phyloP scores from a whole-genome alignment of 306 rosid genomes.

The Sophora flavescens region DNA sequence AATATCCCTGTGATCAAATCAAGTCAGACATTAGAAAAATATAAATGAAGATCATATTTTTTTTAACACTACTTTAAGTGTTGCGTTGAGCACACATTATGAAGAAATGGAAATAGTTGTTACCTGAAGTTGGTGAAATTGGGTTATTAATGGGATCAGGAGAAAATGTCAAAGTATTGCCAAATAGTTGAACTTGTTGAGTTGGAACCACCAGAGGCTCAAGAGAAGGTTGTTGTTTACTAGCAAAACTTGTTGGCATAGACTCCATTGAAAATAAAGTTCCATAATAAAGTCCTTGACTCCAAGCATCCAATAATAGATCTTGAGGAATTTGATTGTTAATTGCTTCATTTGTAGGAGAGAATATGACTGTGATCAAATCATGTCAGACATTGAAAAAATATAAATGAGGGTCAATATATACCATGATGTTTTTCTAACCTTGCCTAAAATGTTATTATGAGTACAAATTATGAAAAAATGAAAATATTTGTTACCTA shows the following conservation, averaged over 20 bases:
- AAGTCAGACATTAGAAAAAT: neutral
- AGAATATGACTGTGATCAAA: no score
- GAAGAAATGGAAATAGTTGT: neutral
- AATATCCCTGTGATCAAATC: neutral
- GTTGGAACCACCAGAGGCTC: neutral
- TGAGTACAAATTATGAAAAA: neutral
- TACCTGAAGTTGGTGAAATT: slow-evolving; percentile 34
- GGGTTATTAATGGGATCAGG: neutral
- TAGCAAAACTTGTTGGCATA: no score
- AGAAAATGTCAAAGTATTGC: no score
- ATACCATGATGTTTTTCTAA: neutral
- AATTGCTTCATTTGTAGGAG: neutral
- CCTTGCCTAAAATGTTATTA: neutral
- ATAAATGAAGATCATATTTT: neutral
- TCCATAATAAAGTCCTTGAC: slow-evolving; percentile 7
- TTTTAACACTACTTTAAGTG: neutral
- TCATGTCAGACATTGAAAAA: neutral
- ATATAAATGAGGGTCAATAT: neutral
- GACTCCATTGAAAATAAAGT: neutral
- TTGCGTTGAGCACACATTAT: neutral
- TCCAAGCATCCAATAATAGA: slow-evolving; percentile 6
- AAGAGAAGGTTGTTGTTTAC: neutral
- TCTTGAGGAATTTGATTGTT: slow-evolving; percentile 23
- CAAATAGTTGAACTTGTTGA: slow-evolving; percentile 15
- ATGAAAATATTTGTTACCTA: slow-evolving; percentile 32